phyloP scores from a whole-genome alignment of 768 basidiomycete genomes.

The Porpolomopsis calyptriformis region DNA sequence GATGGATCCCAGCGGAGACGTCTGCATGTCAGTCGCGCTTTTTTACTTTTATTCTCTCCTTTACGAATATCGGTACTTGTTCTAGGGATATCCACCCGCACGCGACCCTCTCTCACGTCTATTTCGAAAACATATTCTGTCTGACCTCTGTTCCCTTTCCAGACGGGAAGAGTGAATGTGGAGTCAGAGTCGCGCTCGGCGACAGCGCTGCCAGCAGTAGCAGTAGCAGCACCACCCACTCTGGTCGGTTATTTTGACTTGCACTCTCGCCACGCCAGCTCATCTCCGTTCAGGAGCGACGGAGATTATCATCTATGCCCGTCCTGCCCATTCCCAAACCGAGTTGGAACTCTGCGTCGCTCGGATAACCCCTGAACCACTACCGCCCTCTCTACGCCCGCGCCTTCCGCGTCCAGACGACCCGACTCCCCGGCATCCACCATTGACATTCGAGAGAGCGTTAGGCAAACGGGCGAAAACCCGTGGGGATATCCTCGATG shows the following conservation, averaged over 20 bases:
- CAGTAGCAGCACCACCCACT: not conserved
- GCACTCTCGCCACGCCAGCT: not conserved
- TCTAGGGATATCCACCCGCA: slow-evolving; percentile 60
- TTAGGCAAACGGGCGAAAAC: slow-evolving; percentile 11
- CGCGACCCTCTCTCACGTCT: slow-evolving; percentile 49
- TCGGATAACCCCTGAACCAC: slow-evolving; percentile 36
- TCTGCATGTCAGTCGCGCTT: slow-evolving; percentile 37
- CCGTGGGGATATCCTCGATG: not conserved
- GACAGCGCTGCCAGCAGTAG: slow-evolving; percentile 43
- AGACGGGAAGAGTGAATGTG: slow-evolving; percentile 16
- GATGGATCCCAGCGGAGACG: slow-evolving; percentile 47
- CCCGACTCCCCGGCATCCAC: slow-evolving; percentile 65
- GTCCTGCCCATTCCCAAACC: slow-evolving; percentile 15
- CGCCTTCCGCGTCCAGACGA: slow-evolving; percentile 63
- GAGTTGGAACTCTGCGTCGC: slow-evolving; percentile 46
- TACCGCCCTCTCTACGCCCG: slow-evolving; percentile 18
- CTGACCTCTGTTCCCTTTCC: slow-evolving; percentile 23
- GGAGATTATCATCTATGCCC: slow-evolving; percentile 47
- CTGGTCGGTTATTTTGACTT: slow-evolving; percentile 12
- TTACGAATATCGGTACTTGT: not conserved
- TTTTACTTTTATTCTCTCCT: not conserved
- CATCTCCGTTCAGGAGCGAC: slow-evolving; percentile 47
- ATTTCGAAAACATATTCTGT: slow-evolving; percentile 65
- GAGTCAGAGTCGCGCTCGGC: slow-evolving; percentile 59
- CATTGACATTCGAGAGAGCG: slow-evolving; percentile 26